Percentiles rank a stretch among this genome's conserved stretches.
These are phyloP conservation scores for Agastache rugosa DNA, from an alignment of 257 asterid genomes.

Conservation along the genomic window DNA sequence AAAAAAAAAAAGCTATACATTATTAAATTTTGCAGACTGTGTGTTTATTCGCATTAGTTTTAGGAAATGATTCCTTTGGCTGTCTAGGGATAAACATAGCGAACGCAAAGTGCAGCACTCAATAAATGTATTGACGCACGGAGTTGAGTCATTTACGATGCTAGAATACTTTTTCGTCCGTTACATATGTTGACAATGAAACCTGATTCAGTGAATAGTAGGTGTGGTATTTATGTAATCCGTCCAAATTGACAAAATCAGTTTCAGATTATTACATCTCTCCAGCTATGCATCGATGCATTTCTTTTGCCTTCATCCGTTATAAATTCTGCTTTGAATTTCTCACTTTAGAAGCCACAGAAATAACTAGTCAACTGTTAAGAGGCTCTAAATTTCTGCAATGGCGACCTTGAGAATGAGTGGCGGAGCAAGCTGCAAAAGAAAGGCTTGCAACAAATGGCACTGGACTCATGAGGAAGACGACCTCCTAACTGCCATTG, in stretches of 20 bases:
- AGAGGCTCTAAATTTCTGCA: conserved; percentile 24
- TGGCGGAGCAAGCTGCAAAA: conserved; percentile 15
- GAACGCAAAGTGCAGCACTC: conserved; percentile 19
- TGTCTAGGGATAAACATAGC: conserved; percentile 12
- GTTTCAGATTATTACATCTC: conserved; percentile 27
- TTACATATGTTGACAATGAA: conserved; percentile 30
- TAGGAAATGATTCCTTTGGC: conserved; percentile 32
- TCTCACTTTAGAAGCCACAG: conserved; percentile 29
- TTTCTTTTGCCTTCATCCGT: conserved; percentile 16
- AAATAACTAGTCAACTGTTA: conserved; percentile 18
- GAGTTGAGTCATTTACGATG: conserved; percentile 31
- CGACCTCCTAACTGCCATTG: conserved; percentile 30
- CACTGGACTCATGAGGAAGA: conserved; percentile 55
- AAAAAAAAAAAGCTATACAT: background rate
- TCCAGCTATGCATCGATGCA: conserved; percentile 36
- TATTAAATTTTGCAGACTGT: background rate
- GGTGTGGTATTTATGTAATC: conserved; percentile 40
- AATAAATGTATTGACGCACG: conserved; percentile 34
- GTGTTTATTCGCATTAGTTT: conserved; percentile 16
- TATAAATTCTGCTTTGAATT: conserved; percentile 31
- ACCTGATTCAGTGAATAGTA: conserved; percentile 38
- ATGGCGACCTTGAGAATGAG: conserved; percentile 34
- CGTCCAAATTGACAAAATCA: conserved; percentile 41
- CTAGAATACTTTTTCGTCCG: conserved; percentile 37
- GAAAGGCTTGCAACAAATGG: conserved; percentile 26